Conservation (phyloP, 23 red algal species). For the Agarophyton chilense region DNA sequence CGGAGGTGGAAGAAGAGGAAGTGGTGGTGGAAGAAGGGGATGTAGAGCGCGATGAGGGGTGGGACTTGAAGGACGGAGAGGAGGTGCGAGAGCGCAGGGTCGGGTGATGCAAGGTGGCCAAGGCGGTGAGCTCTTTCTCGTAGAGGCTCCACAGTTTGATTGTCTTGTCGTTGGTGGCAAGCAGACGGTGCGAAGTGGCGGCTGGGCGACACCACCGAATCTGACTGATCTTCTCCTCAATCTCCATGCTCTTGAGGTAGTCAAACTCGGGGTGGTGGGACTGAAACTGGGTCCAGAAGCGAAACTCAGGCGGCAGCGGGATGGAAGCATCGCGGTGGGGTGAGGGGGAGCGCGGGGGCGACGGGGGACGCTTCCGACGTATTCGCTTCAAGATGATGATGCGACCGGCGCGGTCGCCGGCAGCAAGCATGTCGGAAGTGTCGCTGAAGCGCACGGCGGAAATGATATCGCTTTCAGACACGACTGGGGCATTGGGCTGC, state of each 20-base stretch:
- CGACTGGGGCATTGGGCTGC: not conserved
- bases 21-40: not conserved
- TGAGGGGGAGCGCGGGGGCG: not conserved
- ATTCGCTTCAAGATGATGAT: constrained; percentile 75
- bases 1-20: not conserved
- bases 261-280: constrained; percentile 96
- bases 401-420: constrained; percentile 81
- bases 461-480: constrained; percentile 82
- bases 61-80: not conserved
- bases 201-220: constrained; percentile 87
- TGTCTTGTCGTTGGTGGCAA: constrained; percentile 97
- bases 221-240: constrained; percentile 99
- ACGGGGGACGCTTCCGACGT: not conserved
- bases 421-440: constrained; percentile 75
- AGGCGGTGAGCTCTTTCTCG: constrained; percentile 63
- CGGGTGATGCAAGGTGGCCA: constrained; percentile 33
- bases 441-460: constrained; percentile 71
- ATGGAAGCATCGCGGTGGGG: not conserved
- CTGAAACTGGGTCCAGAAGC: constrained; percentile 99
- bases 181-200: constrained; percentile 68
- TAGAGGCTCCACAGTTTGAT: constrained; percentile 96
- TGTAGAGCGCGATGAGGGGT: constrained; percentile 2
- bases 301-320: constrained; percentile 43
- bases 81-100: not conserved
- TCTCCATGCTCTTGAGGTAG: constrained; percentile 98